These are phyloP conservation scores for Blastobotrys proliferans DNA, from an alignment of 1,139 yeast species.

Conservation along the genomic window DNA sequence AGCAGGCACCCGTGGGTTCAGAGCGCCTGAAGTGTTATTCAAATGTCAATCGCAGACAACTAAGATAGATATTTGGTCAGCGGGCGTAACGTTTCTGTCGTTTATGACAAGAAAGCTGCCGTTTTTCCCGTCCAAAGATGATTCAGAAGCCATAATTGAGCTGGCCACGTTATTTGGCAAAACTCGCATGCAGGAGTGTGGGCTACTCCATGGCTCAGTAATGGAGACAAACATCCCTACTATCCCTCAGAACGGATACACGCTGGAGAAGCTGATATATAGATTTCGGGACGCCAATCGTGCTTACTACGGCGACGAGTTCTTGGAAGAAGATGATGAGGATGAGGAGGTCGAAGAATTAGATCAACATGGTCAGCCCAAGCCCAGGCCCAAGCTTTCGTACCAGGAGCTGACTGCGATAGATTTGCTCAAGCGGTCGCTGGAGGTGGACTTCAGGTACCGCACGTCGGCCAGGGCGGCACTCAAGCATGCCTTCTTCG, in stretches of 20 bases:
- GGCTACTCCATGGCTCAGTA: constrained; percentile 83
- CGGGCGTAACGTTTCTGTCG: constrained; percentile 79
- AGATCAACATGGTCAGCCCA: not conserved
- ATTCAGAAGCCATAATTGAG: constrained; percentile 85
- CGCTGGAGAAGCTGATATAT: constrained; percentile 38
- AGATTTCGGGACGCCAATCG: no score
- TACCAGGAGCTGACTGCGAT: constrained; percentile 40
- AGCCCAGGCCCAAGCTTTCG: not conserved
- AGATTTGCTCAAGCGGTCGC: constrained; percentile 50
- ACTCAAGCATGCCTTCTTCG: constrained; percentile 54
- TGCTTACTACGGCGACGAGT: constrained; percentile 21
- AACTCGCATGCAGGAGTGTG: constrained; percentile 68
- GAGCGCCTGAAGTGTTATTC: constrained; percentile 91
- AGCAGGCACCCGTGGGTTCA: constrained; percentile 95
- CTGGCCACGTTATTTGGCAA: constrained; percentile 79
- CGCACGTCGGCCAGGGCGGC: constrained; percentile 55
- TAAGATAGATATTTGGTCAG: constrained; percentile 87
- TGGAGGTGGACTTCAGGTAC: constrained; percentile 54
- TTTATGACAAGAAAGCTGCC: constrained; percentile 74
- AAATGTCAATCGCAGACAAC: constrained; percentile 83
- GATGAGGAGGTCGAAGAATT: constrained; percentile 13
- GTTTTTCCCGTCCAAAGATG: constrained; percentile 85
- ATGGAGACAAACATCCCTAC: constrained; percentile 62
- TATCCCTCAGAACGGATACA: constrained; percentile 34
- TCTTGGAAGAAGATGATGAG: constrained; percentile 29